Percentiles rank a stretch among this genome's conserved stretches.
phyloP scores from a whole-genome alignment of 495 filamentous ascomycete genomes.

The Penicillium angulare region DNA sequence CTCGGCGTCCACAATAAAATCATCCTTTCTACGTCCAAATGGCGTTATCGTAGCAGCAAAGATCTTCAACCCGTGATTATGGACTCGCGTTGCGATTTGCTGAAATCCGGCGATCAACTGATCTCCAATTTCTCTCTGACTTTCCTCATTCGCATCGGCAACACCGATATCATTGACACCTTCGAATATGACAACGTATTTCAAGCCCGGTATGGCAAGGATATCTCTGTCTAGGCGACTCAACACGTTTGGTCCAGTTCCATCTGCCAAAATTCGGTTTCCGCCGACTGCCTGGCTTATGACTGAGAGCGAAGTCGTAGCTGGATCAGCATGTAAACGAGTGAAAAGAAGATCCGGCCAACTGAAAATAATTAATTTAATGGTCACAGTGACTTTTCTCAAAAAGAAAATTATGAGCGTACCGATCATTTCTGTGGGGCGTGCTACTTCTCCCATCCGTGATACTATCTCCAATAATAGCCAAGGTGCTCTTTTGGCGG shows the following conservation, averaged over 20 bases:
- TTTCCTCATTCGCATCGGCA: constrained; percentile 40
- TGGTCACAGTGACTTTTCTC: too few species aligned
- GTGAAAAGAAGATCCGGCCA: constrained; percentile 67
- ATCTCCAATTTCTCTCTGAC: constrained; percentile 51
- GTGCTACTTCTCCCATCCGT: constrained; percentile 67
- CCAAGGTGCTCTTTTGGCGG: constrained; percentile 42
- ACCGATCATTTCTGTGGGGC: constrained; percentile 65
- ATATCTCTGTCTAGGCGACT: constrained; percentile 64
- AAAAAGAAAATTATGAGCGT: constrained; percentile 4
- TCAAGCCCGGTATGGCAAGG: constrained; percentile 52
- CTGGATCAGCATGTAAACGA: constrained; percentile 47
- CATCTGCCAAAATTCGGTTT: constrained; percentile 62
- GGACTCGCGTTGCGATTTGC: constrained; percentile 57
- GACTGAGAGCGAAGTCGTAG: constrained; percentile 50
- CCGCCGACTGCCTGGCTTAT: constrained; percentile 74
- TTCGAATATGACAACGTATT: constrained; percentile 68
- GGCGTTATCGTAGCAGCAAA: constrained; percentile 70
- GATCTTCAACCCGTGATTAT: constrained; percentile 52
- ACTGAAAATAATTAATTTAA: constrained; percentile 19
- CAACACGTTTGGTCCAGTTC: constrained; percentile 61
- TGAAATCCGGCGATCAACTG: constrained; percentile 55
- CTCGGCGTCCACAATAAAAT: constrained; percentile 31
- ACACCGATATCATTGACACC: constrained; percentile 73
- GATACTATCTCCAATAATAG: constrained; percentile 71
- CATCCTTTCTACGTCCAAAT: constrained; percentile 39